Percentiles rank a stretch among this genome's conserved stretches.
phyloP scores from a whole-genome alignment of 345 rosid genomes.

The Eutrema heterophyllum region DNA sequence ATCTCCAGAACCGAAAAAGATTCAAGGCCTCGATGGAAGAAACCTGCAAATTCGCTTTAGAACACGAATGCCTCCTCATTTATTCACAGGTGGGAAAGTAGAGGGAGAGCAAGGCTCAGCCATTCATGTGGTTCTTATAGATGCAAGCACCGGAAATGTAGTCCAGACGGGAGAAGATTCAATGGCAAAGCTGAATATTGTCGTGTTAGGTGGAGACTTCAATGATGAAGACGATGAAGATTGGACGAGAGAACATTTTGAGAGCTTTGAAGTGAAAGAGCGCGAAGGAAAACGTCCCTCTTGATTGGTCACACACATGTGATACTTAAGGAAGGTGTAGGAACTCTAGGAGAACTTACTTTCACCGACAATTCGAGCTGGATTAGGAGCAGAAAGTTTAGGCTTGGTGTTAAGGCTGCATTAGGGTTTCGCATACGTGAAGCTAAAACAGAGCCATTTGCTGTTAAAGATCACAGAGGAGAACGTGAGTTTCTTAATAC shows the following conservation, averaged over 20 bases:
- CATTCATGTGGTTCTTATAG: conserved; percentile 70
- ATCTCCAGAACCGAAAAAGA: conserved; percentile 49
- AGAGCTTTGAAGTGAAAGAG: conserved; percentile 70
- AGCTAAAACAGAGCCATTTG: conserved; percentile 85
- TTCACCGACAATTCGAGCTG: conserved; percentile 96
- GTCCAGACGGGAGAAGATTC: conserved; percentile 68
- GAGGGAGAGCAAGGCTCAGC: conserved; percentile 89
- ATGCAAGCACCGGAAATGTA: conserved; percentile 52
- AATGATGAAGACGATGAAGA: conserved; percentile 58
- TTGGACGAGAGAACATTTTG: conserved; percentile 74
- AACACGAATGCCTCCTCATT: conserved; percentile 87
- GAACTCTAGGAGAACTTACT: conserved; percentile 77
- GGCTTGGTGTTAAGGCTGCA: conserved; percentile 73
- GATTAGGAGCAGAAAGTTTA: conserved; percentile 94
- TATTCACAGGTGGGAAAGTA: conserved; percentile 88
- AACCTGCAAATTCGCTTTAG: conserved; percentile 65
- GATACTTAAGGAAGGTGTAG: conserved; percentile 74
- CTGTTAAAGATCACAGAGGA: conserved; percentile 97
- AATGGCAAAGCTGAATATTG: conserved; percentile 50
- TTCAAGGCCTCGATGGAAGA: conserved; percentile 59
- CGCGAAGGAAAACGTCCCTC: conserved; percentile 86
- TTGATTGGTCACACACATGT: conserved; percentile 80
- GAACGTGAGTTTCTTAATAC: conserved; percentile 51
- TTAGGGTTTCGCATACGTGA: conserved; percentile 61
- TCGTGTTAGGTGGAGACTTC: conserved; percentile 86